A percentile compares a stretch with the other conserved stretches of the same genome.
Evolutionary conservation across 345 rosid genomes (phyloP).

Genomic region (Salix purpurea): DNA sequence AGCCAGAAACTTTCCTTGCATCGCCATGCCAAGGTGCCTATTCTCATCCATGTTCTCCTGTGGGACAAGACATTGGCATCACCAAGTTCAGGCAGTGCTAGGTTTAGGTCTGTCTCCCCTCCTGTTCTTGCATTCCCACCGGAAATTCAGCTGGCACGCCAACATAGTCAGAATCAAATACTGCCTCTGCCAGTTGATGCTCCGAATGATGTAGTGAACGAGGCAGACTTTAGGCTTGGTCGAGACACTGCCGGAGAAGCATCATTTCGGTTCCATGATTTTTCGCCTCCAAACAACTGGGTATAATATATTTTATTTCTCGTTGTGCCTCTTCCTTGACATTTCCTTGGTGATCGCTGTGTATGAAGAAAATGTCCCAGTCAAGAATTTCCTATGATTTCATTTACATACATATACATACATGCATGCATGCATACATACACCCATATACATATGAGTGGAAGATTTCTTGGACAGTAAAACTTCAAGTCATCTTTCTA

Average conservation of each 20-base stretch:
- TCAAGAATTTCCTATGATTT: neutral
- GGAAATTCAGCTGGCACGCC: slow-evolving; percentile 29
- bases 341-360: neutral
- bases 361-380: neutral
- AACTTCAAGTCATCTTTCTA: neutral
- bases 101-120: slow-evolving; percentile 28
- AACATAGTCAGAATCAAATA: slow-evolving; percentile 55
- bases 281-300: slow-evolving; percentile 61
- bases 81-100: slow-evolving; percentile 20
- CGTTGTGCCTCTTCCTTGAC: neutral
- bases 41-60: slow-evolving; percentile 59
- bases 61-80: slow-evolving; percentile 49
- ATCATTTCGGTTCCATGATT: slow-evolving; percentile 82
- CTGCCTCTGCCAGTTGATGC: slow-evolving; percentile 45
- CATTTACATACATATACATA: neutral
- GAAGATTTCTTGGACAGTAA: neutral
- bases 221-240: slow-evolving; percentile 30
- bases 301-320: slow-evolving; percentile 14
- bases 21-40: slow-evolving; percentile 74
- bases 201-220: slow-evolving; percentile 17
- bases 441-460: neutral
- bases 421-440: neutral
- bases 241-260: slow-evolving; percentile 70
- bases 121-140: slow-evolving; percentile 34
- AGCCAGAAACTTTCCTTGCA: slow-evolving; percentile 93